phyloP scores from a whole-genome alignment of 108 stramenopile genomes.

The Aureococcus anophagefferens region DNA sequence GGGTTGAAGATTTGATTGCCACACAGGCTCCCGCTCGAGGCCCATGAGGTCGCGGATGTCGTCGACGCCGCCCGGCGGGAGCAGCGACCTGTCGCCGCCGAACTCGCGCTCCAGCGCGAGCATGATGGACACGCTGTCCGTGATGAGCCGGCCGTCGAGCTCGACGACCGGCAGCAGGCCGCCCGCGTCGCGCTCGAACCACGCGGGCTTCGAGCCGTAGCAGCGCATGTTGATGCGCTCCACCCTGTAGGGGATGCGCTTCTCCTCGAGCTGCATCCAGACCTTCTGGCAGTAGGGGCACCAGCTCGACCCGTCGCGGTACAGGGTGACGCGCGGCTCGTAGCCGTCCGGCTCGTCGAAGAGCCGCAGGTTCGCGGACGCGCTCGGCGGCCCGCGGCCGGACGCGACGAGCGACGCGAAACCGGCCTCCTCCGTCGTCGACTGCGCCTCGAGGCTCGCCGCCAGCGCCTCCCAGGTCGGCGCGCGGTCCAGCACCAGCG shows the following conservation, averaged over 20 bases:
- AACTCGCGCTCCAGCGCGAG: constrained; percentile 18
- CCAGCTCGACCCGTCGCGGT: constrained; percentile 66
- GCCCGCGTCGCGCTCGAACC: constrained; percentile 24
- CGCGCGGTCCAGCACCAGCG: no score
- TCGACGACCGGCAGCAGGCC: constrained; percentile 33
- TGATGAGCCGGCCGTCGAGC: constrained; percentile 35
- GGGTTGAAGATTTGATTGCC: no score
- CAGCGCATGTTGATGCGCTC: constrained; percentile 86
- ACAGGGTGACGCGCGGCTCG: constrained; percentile 66
- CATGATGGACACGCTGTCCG: constrained; percentile 35
- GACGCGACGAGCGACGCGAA: no score
- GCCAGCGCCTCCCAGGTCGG: no score
- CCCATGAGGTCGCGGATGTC: constrained; percentile 12
- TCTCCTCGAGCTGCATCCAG: constrained; percentile 52
- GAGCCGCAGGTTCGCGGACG: constrained; percentile 48
- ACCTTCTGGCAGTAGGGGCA: constrained; percentile 52
- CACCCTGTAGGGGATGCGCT: constrained; percentile 70
- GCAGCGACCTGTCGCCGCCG: constrained; percentile 7
- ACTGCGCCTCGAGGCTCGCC: no score
- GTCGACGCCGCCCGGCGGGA: constrained; percentile 6
- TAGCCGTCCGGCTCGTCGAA: constrained; percentile 46
- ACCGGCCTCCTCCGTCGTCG: no score
- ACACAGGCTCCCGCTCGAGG: no score
- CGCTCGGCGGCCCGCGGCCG: constrained; percentile 29
- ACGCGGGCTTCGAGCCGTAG: constrained; percentile 38